Percentiles rank a stretch among this genome's conserved stretches.
These are phyloP conservation scores for Trapa bicornis DNA, from an alignment of 345 rosid genomes.

Conservation along the genomic window DNA sequence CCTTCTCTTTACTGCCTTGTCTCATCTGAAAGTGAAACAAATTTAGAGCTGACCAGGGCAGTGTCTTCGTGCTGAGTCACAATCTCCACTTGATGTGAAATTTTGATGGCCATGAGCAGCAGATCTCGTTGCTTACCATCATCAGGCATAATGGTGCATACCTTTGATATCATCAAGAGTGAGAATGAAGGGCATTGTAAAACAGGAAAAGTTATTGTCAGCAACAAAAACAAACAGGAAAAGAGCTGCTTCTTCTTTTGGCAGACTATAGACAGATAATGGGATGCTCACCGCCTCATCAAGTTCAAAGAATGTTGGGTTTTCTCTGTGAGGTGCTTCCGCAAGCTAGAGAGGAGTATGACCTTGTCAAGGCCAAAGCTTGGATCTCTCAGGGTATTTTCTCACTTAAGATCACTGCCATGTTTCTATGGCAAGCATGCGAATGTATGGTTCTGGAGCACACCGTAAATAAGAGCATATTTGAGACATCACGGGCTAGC, in stretches of 20 bases:
- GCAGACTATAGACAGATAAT: not conserved
- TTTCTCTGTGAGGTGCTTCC: too few species aligned
- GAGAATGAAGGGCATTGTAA: constrained; percentile 59
- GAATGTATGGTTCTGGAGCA: too few species aligned
- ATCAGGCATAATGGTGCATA: constrained; percentile 13
- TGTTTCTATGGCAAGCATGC: too few species aligned
- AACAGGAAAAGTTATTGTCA: not conserved
- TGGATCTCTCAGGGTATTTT: too few species aligned
- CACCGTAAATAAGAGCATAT: too few species aligned
- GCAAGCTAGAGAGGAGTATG: too few species aligned
- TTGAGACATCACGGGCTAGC: too few species aligned
- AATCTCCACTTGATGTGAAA: not conserved
- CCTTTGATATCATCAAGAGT: constrained; percentile 60
- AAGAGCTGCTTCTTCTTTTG: not conserved
- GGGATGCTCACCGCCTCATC: constrained; percentile 33
- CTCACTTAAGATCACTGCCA: too few species aligned
- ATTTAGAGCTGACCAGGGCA: not conserved
- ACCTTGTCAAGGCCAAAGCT: too few species aligned
- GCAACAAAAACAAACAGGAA: not conserved
- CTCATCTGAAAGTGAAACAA: not conserved
- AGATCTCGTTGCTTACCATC: not conserved
- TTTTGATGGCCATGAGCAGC: not conserved
- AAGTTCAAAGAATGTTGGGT: not conserved
- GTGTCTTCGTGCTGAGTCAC: not conserved
- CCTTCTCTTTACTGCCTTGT: too few species aligned